A percentile compares a stretch with the other conserved stretches of the same genome.
These are phyloP conservation scores for Incumbomyces delicatus DNA, from an alignment of 2,329 filamentous ascomycete genomes.

Conservation along the genomic window DNA sequence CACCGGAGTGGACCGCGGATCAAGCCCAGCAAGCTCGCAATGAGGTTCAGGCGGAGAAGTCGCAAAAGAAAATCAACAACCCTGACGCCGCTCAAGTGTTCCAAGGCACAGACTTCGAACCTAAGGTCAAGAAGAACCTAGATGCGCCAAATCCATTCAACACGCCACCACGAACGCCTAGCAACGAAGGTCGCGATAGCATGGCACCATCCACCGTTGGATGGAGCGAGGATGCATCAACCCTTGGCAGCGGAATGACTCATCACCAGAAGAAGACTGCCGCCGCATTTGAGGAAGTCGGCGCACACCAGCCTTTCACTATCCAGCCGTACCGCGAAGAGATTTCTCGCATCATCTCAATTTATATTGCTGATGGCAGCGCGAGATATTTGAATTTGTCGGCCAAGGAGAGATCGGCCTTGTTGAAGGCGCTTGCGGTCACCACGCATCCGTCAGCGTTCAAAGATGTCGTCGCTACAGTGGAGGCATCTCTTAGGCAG, in stretches of 20 bases:
- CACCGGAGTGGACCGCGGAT: conserved; percentile 58
- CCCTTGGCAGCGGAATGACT: conserved; percentile 20
- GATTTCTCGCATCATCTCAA: conserved; percentile 61
- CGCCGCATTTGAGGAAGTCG: conserved; percentile 55
- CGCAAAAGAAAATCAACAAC: conserved; percentile 35
- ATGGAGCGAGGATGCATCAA: conserved; percentile 23
- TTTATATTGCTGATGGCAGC: conserved; percentile 59
- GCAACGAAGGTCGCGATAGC: conserved; percentile 30
- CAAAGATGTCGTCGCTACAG: conserved; percentile 46
- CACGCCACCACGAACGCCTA: conserved; percentile 51
- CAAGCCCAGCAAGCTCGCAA: conserved; percentile 40
- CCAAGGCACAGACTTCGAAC: conserved; percentile 55
- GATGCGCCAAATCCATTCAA: conserved; percentile 46
- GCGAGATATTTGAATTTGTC: conserved; percentile 67
- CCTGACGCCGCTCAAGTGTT: conserved; percentile 44
- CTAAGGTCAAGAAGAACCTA: conserved; percentile 27
- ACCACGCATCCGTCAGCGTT: conserved; percentile 73
- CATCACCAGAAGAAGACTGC: conserved; percentile 34
- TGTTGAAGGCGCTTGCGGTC: conserved; percentile 58
- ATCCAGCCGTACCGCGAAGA: conserved; percentile 71
- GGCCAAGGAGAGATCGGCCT: conserved; percentile 49
- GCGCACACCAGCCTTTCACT: conserved; percentile 64
- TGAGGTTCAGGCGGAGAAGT: conserved; percentile 32
- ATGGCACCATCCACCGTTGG: conserved; percentile 23
- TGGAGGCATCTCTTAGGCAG: conserved; percentile 60